These are phyloP conservation scores for Erythrophleum fordii DNA, from an alignment of 306 rosid genomes.

Conservation along the genomic window DNA sequence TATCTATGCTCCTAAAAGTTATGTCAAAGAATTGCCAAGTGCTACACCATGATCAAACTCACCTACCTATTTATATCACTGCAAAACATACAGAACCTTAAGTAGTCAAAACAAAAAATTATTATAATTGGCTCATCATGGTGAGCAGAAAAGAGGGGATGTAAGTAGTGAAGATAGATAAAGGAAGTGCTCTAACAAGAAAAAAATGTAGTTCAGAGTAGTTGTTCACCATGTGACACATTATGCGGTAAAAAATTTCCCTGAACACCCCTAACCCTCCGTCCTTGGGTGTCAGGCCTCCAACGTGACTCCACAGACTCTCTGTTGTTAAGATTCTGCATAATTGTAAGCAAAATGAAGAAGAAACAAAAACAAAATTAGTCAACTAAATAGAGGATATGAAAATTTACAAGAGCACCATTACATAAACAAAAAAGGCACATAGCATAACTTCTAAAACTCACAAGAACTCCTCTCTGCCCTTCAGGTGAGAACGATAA, in stretches of 20 bases:
- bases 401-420: neutral
- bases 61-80: neutral
- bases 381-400: neutral
- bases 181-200: no score
- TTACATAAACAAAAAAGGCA: neutral
- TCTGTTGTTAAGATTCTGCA: constrained; percentile 59
- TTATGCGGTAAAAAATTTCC: constrained; percentile 49
- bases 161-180: neutral
- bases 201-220: neutral
- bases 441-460: neutral
- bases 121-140: no score
- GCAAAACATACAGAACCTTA: neutral
- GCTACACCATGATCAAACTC: neutral
- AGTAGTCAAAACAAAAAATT: neutral
- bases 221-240: constrained; percentile 54
- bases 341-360: neutral
- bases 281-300: constrained; percentile 60
- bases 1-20: neutral
- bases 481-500: neutral
- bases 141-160: no score
- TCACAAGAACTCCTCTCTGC: neutral
- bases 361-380: neutral
- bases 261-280: constrained; percentile 60
- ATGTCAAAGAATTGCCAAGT: neutral
- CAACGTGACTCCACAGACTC: constrained; percentile 58